Evolutionary conservation across 2,329 filamentous ascomycete genomes (phyloP), one percentile per base, ranked within the genome.

Genomic region (Aspergillus sp.): DNA sequence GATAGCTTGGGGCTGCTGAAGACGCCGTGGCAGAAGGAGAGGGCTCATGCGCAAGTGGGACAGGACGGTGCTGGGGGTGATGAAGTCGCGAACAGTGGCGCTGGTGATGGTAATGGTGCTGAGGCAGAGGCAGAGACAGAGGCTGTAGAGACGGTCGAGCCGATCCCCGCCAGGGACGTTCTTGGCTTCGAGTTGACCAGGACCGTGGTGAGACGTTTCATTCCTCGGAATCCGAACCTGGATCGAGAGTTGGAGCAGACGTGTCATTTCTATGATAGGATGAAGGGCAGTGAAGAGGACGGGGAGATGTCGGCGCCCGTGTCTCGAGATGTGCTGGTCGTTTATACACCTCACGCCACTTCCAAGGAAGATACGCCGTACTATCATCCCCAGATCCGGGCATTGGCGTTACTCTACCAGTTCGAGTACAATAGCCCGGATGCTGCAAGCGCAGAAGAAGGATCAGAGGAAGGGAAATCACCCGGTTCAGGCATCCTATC

Each of bases 231-330:
- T 73, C 85, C 87, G 2, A 82, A 87, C 56, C 79, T 94, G 26
- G 94, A 98, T 74, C 79, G 81, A 20, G 82, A 89, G 1, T 75
- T 97, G 63, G 84, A 92, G 58, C 94, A 98, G 75, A 96, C 92
- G 2, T 96, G 92, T 73, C 83, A 91, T 57, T 84, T 93, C 63
- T 91, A 91, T 53, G 58, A 67, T 18, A 54, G 12, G 16, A 18
- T 22, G 0, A 4, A 45, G 10, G 12, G 49, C 11, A 52, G 45
- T 1, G 26, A 24, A 26, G 54, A 56, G n/a, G 54, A 60, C 12
- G 20, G 51, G 49, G 54, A 10, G 65, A 66, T 2, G 61, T 68
- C 32, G 39, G n/a, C 12, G 45, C 12, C 45, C 6, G 22, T 2
- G 22, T 47, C 45, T 22, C 45, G 22, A 11, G 45, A 47, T 16